Percentiles rank a stretch among this genome's conserved stretches.
phyloP scores from a whole-genome alignment of 768 basidiomycete genomes.

The Leccinum rimulosum region DNA sequence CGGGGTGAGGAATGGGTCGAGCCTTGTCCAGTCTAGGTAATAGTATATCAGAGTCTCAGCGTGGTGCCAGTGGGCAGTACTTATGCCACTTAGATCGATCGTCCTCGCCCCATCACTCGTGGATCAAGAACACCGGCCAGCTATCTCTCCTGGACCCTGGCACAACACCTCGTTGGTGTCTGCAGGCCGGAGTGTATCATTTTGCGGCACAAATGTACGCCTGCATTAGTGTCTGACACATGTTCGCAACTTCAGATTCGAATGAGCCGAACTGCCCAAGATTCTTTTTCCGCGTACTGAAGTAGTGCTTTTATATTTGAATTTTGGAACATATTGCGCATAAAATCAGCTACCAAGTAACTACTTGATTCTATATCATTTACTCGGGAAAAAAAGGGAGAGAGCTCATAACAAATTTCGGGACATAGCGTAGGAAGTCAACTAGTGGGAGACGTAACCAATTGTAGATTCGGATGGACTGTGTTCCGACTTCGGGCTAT shows the following conservation, averaged over 20 bases:
- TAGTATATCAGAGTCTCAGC: background rate
- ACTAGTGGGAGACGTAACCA: background rate
- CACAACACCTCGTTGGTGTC: slow-evolving; percentile 18
- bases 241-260: background rate
- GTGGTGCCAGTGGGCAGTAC: background rate
- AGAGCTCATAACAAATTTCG: background rate
- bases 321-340: too few species aligned
- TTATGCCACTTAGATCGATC: slow-evolving; percentile 8
- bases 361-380: background rate
- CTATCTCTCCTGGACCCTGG: background rate
- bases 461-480: too few species aligned
- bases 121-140: background rate
- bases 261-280: too few species aligned
- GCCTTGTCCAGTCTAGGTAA: slow-evolving; percentile 3
- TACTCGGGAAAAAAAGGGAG: background rate
- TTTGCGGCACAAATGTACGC: slow-evolving; percentile 4
- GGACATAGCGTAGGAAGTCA: background rate
- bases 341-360: background rate
- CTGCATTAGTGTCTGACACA: background rate
- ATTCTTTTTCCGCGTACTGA: too few species aligned
- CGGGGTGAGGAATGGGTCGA: slow-evolving; percentile 1
- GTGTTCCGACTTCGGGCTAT: too few species aligned
- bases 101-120: slow-evolving; percentile 6
- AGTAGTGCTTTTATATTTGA: too few species aligned
- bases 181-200: slow-evolving; percentile 5